These are phyloP conservation scores for Mycena latifolia DNA, from an alignment of 768 basidiomycete species.

Conservation along the genomic window DNA sequence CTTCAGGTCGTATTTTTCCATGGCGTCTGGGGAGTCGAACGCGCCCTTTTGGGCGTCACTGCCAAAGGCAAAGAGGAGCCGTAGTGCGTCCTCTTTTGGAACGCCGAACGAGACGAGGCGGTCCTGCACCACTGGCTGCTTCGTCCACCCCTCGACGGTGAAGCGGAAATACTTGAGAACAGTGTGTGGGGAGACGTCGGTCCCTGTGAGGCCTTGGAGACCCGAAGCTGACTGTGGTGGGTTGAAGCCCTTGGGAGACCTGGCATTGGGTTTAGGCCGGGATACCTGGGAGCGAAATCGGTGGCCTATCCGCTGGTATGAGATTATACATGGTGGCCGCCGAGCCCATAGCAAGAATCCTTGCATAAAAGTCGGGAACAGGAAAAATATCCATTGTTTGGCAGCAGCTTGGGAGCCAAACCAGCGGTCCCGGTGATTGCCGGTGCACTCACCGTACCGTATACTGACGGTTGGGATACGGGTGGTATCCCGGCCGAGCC, in stretches of 20 bases:
- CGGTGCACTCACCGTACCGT: too few species aligned
- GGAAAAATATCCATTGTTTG: too few species aligned
- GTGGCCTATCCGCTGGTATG: constrained; percentile 7
- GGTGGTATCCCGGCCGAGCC: too few species aligned
- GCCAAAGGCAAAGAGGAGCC: constrained; percentile 27
- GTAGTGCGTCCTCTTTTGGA: constrained; percentile 1
- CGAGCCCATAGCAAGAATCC: constrained; percentile 19
- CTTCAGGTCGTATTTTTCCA: constrained; percentile 17
- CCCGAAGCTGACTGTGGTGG: neutral
- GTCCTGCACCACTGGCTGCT: constrained; percentile 7
- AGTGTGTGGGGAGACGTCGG: neutral
- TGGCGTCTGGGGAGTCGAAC: constrained; percentile 22
- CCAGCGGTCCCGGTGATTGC: too few species aligned
- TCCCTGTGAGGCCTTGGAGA: constrained; percentile 2
- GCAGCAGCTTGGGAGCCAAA: too few species aligned
- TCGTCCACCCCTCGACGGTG: constrained; percentile 17
- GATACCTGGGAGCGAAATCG: constrained; percentile 21
- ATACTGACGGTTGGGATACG: too few species aligned
- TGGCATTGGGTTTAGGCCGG: too few species aligned
- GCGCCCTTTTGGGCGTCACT: neutral
- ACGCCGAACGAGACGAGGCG: constrained; percentile 34
- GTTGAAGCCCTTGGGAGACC: neutral
- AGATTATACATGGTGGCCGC: constrained; percentile 10
- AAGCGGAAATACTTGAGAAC: constrained; percentile 14
- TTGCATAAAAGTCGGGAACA: constrained; percentile 8